phyloP scores from a whole-genome alignment of 2,329 filamentous ascomycete species.

The Periconia macrospinosa region DNA sequence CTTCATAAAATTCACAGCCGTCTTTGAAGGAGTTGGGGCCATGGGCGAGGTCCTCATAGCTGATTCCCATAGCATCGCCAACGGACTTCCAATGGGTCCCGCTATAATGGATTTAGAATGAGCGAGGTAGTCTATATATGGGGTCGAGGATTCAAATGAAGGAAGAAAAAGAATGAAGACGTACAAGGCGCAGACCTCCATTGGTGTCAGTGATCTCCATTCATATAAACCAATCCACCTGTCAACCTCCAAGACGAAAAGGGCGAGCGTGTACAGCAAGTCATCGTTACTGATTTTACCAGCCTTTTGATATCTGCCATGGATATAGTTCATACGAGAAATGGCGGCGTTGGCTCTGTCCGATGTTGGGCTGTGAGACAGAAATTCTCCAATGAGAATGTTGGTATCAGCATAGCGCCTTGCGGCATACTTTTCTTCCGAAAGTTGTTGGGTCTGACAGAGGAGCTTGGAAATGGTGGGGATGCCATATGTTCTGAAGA shows the following conservation, averaged over 20 bases:
- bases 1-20: conserved; percentile 57
- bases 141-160: neutral
- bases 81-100: conserved; percentile 72
- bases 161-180: neutral
- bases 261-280: conserved; percentile 65
- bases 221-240: conserved; percentile 68
- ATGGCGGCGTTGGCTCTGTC: conserved; percentile 51
- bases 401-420: conserved; percentile 37
- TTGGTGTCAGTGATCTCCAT: conserved; percentile 67
- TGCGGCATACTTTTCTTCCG: conserved; percentile 21
- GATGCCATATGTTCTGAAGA: conserved; percentile 39
- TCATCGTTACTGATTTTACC: conserved; percentile 65
- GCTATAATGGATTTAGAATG: conserved; percentile 4
- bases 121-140: neutral
- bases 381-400: conserved; percentile 37
- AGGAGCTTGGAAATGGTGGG: conserved; percentile 40
- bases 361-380: conserved; percentile 24
- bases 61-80: conserved; percentile 70
- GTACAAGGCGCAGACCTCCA: conserved; percentile 67
- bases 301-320: conserved; percentile 58
- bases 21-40: conserved; percentile 47
- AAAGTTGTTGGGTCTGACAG: conserved; percentile 36
- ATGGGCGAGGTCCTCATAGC: conserved; percentile 48
- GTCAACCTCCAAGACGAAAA: conserved; percentile 68
- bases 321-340: conserved; percentile 66